Conservation (phyloP, 345 rosid genomes). For the Clarkia xantiana region DNA sequence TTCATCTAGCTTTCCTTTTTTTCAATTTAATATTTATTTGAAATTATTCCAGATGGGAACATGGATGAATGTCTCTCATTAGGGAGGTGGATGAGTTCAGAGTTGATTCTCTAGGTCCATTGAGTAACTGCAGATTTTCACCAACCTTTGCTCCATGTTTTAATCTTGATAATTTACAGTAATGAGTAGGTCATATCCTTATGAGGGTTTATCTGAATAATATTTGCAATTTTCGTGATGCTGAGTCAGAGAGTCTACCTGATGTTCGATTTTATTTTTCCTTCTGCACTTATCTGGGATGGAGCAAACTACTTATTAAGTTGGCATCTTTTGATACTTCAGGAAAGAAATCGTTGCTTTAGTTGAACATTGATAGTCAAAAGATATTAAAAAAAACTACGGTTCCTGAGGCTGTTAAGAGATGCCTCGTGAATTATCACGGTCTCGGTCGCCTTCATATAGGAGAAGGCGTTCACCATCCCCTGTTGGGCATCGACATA, state of each 20-base stretch:
- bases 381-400: slow-evolving; percentile 2
- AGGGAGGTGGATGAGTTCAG: too few relatives aligned
- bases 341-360: slow-evolving; percentile 4
- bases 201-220: too few relatives aligned
- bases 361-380: slow-evolving; percentile 7
- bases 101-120: too few relatives aligned
- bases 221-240: not conserved
- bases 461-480: slow-evolving; percentile 63
- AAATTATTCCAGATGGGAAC: too few relatives aligned
- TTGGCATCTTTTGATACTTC: not conserved
- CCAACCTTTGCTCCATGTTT: too few relatives aligned
- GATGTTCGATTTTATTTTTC: not conserved
- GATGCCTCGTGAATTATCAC: slow-evolving; percentile 79
- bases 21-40: too few relatives aligned
- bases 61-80: too few relatives aligned
- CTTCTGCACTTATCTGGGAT: not conserved
- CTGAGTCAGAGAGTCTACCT: not conserved
- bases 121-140: too few relatives aligned
- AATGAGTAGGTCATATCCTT: too few relatives aligned
- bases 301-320: slow-evolving; percentile 3
- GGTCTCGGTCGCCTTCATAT: slow-evolving; percentile 64
- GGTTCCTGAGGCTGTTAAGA: slow-evolving; percentile 16
- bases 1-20: too few relatives aligned
- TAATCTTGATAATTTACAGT: too few relatives aligned
- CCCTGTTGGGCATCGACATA: slow-evolving; percentile 50